Evolutionary conservation across 805 yeast species (phyloP).

Genomic region (Schizosaccharomyces cryophilus): DNA sequence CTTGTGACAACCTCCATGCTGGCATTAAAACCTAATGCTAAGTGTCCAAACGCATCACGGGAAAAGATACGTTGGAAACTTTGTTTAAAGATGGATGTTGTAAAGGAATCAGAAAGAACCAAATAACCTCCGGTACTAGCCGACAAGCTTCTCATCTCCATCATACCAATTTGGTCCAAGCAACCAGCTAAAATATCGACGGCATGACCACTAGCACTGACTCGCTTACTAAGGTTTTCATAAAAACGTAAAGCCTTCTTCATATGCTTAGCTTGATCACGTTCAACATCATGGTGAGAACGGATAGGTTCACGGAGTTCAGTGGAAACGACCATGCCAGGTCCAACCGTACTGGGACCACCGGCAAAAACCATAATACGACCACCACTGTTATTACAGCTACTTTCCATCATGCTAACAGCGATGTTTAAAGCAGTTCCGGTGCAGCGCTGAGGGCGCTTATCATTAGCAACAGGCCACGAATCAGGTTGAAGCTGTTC

Average conservation of each 20-base stretch:
- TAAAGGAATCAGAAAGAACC: conserved; percentile 74
- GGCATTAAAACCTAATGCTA: conserved; percentile 79
- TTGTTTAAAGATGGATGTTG: conserved; percentile 83
- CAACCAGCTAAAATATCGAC: conserved; percentile 86
- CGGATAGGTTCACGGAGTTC: conserved; percentile 88
- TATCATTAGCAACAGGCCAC: conserved; percentile 61
- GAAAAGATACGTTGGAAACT: conserved; percentile 66
- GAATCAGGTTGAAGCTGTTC: conserved; percentile 59
- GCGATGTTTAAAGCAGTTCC: conserved; percentile 85
- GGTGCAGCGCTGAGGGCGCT: conserved; percentile 72
- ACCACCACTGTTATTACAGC: conserved; percentile 68
- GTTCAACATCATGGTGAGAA: conserved; percentile 89
- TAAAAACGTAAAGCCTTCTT: conserved; percentile 68
- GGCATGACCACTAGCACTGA: conserved; percentile 49
- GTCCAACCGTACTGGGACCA: conserved; percentile 85
- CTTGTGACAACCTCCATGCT: conserved; percentile 69
- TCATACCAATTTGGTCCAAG: conserved; percentile 85
- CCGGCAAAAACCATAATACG: conserved; percentile 75
- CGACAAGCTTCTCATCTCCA: conserved; percentile 72
- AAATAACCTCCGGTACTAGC: conserved; percentile 77
- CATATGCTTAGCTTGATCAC: conserved; percentile 68
- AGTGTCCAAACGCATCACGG: conserved; percentile 67
- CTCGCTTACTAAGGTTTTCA: conserved; percentile 45
- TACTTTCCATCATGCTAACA: conserved; percentile 50
- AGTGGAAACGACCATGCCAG: conserved; percentile 80